Percentiles rank a stretch among this genome's conserved stretches.
Conservation (phyloP, 2,329 filamentous ascomycete genomes). For the Ophiostoma sp. region DNA sequence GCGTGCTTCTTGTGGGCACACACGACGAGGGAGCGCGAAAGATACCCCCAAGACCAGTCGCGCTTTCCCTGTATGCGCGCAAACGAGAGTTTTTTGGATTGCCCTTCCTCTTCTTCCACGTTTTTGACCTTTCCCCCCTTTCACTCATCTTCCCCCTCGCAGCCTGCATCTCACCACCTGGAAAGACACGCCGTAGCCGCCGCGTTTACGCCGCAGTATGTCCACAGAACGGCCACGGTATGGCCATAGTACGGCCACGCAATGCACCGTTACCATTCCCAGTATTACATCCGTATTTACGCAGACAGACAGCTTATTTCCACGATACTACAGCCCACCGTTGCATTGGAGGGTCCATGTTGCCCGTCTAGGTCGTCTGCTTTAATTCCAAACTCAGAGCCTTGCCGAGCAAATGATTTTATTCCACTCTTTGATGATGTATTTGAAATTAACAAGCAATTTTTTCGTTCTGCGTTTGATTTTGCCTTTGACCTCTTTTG, state of each 20-base stretch:
- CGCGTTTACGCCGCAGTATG: background rate
- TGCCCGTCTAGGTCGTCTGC: conserved; percentile 1
- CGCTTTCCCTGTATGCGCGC: background rate
- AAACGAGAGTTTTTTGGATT: background rate
- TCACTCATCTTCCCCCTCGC: background rate
- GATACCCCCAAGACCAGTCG: background rate
- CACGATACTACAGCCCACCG: background rate
- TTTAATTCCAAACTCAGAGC: background rate
- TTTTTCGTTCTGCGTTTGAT: background rate
- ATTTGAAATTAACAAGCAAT: background rate
- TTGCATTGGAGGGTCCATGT: background rate
- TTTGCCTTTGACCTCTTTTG: background rate
- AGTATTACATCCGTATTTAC: background rate
- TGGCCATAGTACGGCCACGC: background rate
- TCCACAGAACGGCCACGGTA: background rate
- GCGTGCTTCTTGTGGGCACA: too few relatives aligned
- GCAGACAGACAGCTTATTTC: background rate
- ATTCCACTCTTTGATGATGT: background rate
- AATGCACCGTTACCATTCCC: background rate
- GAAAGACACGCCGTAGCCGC: conserved; percentile 1
- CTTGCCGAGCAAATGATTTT: background rate
- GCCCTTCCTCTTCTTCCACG: background rate
- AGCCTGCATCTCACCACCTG: background rate
- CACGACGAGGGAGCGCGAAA: background rate
- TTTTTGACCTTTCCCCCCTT: background rate